phyloP scores from a whole-genome alignment of 495 filamentous ascomycete genomes.

The Penicillium antarcticum region DNA sequence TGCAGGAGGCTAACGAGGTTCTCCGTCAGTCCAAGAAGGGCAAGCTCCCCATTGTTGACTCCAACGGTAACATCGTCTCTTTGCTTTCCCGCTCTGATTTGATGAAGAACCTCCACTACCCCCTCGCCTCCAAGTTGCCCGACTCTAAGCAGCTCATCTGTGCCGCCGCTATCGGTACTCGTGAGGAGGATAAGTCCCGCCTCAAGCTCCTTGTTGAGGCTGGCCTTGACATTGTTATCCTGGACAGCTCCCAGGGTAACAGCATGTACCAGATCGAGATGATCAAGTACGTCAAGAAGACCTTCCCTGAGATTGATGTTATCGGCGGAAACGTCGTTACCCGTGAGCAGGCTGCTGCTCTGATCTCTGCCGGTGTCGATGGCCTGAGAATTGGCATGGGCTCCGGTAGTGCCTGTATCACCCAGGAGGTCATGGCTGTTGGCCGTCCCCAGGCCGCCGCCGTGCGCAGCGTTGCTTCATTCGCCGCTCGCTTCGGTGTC shows the following conservation, averaged over 20 bases:
- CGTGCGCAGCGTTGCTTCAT: conserved; percentile 82
- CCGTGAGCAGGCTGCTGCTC: conserved; percentile 82
- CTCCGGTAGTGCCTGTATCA: conserved; percentile 96
- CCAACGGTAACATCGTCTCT: conserved; percentile 80
- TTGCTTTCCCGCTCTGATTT: conserved; percentile 95
- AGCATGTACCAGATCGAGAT: conserved; percentile 96
- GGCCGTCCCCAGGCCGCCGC: conserved; percentile 91
- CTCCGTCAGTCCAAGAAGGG: conserved; percentile 96
- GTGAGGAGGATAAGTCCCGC: conserved; percentile 83
- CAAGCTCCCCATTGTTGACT: conserved; percentile 95
- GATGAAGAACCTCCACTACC: conserved; percentile 98
- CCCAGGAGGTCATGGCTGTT: conserved; percentile 99
- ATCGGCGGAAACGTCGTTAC: conserved; percentile 99
- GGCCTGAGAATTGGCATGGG: conserved; percentile 99
- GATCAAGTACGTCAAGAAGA: conserved; percentile 90
- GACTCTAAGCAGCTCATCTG: conserved; percentile 97
- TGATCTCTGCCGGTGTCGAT: conserved; percentile 94
- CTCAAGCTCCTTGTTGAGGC: conserved; percentile 89
- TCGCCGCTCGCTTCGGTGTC: conserved; percentile 90
- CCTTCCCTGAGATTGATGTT: conserved; percentile 82
- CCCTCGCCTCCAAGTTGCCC: conserved; percentile 92
- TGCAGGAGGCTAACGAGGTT: conserved; percentile 88
- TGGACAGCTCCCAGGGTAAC: conserved; percentile 96
- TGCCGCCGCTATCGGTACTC: conserved; percentile 91
- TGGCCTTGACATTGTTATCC: conserved; percentile 90